Evolutionary conservation across 768 basidiomycete species (phyloP).

Genomic region (Mycena metata): DNA sequence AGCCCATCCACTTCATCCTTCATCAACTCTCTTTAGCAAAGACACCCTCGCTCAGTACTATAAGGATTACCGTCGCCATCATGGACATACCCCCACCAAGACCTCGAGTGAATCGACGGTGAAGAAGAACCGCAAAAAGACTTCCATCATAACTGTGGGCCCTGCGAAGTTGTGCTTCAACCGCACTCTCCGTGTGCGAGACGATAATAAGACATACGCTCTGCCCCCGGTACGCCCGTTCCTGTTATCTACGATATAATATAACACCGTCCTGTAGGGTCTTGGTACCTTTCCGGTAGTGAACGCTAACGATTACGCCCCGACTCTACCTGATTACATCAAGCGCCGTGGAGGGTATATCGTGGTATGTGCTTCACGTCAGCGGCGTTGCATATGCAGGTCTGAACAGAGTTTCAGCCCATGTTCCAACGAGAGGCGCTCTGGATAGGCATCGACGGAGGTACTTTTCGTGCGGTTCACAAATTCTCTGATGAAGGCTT

Average conservation of each 20-base stretch:
- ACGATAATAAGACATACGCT: neutral
- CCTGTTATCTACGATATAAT: too few species aligned
- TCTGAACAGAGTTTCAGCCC: constrained; percentile 1
- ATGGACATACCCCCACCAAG: neutral
- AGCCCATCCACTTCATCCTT: too few species aligned
- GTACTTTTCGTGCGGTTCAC: neutral
- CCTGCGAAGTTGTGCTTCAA: constrained; percentile 5
- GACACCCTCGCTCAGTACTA: constrained; percentile 15
- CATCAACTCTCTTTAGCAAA: neutral
- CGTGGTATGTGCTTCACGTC: neutral
- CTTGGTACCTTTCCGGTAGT: neutral
- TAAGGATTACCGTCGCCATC: constrained; percentile 7
- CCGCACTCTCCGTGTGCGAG: constrained; percentile 14
- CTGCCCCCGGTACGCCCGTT: constrained; percentile 4
- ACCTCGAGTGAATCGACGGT: constrained; percentile 3
- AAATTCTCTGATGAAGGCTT: neutral
- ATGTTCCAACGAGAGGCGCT: constrained; percentile 16
- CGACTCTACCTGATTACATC: constrained; percentile 10
- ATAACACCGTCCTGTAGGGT: neutral
- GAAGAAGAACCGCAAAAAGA: neutral
- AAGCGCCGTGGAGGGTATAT: constrained; percentile 12
- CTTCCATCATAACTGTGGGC: neutral
- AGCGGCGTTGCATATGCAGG: too few species aligned
- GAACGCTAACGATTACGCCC: constrained; percentile 1
- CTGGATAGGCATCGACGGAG: constrained; percentile 1